Percentiles rank a stretch among this genome's conserved stretches.
These are phyloP conservation scores for Magnaporthiopsis rhizophila DNA, from an alignment of 2,329 filamentous ascomycete genomes.

Conservation along the genomic window DNA sequence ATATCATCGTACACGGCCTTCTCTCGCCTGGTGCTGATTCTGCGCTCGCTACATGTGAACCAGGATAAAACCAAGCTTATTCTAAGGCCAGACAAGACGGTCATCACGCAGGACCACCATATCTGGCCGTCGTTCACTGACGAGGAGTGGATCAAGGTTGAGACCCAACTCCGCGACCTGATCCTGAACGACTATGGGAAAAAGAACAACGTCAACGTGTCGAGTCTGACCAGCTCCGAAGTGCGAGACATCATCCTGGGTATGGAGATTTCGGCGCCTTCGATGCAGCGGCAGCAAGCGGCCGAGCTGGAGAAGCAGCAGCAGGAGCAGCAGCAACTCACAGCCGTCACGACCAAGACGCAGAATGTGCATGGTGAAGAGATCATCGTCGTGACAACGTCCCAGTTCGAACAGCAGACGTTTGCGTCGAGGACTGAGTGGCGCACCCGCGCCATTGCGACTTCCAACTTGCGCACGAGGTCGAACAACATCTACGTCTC, in stretches of 20 bases:
- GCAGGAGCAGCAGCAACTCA: conserved; percentile 90
- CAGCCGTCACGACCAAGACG: conserved; percentile 95
- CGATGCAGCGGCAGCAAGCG: conserved; percentile 95
- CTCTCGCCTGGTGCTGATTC: conserved; percentile 85
- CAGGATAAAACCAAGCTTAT: conserved; percentile 97
- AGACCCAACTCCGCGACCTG: conserved; percentile 87
- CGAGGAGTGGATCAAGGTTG: conserved; percentile 99
- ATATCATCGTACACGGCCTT: conserved; percentile 99
- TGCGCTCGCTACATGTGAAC: conserved; percentile 93
- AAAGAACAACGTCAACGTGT: conserved; percentile 99
- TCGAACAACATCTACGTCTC: conserved; percentile 99
- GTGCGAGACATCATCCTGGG: conserved; percentile 96
- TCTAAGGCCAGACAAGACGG: conserved; percentile 89
- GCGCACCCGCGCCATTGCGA: conserved; percentile 93
- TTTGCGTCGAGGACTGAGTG: conserved; percentile 99
- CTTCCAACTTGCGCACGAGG: conserved; percentile 85
- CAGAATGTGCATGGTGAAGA: conserved; percentile 96
- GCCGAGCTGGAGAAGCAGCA: conserved; percentile 99
- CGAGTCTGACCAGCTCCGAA: conserved; percentile 91
- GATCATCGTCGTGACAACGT: conserved; percentile 96
- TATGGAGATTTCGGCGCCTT: conserved; percentile 98
- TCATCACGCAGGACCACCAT: conserved; percentile 97
- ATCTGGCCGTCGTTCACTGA: conserved; percentile 95
- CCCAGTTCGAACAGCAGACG: conserved; percentile 93
- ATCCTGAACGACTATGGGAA: conserved; percentile 98